phyloP scores from a whole-genome alignment of 306 rosid genomes.

The Castanea mollissima region DNA sequence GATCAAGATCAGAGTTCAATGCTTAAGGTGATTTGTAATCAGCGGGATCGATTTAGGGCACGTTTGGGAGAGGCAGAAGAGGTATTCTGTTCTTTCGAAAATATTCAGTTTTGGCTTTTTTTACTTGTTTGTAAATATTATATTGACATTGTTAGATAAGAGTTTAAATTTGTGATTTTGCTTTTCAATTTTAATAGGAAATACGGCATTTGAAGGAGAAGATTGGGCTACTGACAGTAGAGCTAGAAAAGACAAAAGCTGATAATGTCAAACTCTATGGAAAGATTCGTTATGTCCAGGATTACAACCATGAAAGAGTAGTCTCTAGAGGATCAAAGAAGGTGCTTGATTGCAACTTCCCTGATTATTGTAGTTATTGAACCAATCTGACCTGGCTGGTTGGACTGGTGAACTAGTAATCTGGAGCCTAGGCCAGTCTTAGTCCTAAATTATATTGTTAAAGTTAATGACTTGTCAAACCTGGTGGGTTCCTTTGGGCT shows the following conservation, averaged over 20 bases:
- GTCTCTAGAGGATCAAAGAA: conserved; percentile 92
- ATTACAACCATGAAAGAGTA: conserved; percentile 89
- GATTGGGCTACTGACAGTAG: conserved; percentile 70
- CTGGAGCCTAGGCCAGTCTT: too few relatives aligned
- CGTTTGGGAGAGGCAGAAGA: conserved; percentile 96
- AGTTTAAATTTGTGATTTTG: conserved; percentile 15
- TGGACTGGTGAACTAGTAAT: too few relatives aligned
- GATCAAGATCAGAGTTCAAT: conserved; percentile 96
- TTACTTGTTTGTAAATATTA: conserved; percentile 4
- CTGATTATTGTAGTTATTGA: neutral
- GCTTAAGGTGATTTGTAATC: conserved; percentile 98
- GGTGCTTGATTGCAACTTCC: conserved; percentile 41
- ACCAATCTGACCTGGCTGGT: too few relatives aligned
- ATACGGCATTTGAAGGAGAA: conserved; percentile 89
- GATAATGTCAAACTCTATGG: conserved; percentile 98
- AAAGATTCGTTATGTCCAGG: conserved; percentile 97
- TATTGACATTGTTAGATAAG: conserved; percentile 16
- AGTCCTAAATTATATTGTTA: too few relatives aligned
- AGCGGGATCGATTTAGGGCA: conserved; percentile 90
- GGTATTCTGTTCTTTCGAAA: conserved; percentile 36
- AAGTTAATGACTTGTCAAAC: too few relatives aligned
- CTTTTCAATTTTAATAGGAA: conserved; percentile 57
- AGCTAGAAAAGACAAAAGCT: conserved; percentile 85
- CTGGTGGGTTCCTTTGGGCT: too few relatives aligned
- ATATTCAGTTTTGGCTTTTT: neutral